Evolutionary conservation across 2,329 filamentous ascomycete species (phyloP).

Genomic region (Fusarium redolens): DNA sequence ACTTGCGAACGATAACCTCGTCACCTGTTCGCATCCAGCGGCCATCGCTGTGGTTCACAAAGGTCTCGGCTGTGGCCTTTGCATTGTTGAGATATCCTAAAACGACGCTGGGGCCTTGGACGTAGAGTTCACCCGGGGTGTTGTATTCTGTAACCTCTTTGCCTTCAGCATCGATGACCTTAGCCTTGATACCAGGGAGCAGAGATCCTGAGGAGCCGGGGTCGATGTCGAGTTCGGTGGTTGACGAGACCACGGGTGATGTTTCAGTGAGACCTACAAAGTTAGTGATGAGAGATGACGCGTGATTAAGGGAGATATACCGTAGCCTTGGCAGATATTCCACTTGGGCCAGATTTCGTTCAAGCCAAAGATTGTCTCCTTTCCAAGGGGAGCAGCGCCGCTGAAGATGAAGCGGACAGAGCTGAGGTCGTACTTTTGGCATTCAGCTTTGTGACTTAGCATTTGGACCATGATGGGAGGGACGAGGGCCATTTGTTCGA

Average conservation of each 20-base stretch:
- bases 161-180: slow-evolving; percentile 74
- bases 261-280: slow-evolving; percentile 76
- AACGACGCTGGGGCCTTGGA: slow-evolving; percentile 80
- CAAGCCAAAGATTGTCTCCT: slow-evolving; percentile 74
- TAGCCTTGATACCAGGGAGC: slow-evolving; percentile 70
- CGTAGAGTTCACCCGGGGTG: slow-evolving; percentile 81
- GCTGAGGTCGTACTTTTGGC: slow-evolving; percentile 75
- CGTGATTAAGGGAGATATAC: slow-evolving; percentile 49
- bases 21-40: slow-evolving; percentile 88
- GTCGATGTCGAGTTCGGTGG: slow-evolving; percentile 68
- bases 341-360: slow-evolving; percentile 71
- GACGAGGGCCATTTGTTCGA: slow-evolving; percentile 75
- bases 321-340: slow-evolving; percentile 78
- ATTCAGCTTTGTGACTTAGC: slow-evolving; percentile 69
- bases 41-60: slow-evolving; percentile 72
- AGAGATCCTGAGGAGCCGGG: slow-evolving; percentile 77
- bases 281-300: background rate
- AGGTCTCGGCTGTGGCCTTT: slow-evolving; percentile 84
- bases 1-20: slow-evolving; percentile 76
- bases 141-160: slow-evolving; percentile 75
- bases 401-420: slow-evolving; percentile 74
- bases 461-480: slow-evolving; percentile 83
- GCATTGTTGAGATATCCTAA: slow-evolving; percentile 90
- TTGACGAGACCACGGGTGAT: slow-evolving; percentile 72
- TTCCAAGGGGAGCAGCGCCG: slow-evolving; percentile 79